A percentile compares a stretch with the other conserved stretches of the same genome.
phyloP scores from a whole-genome alignment of 2,329 filamentous ascomycete species.

The Claviceps sp. region DNA sequence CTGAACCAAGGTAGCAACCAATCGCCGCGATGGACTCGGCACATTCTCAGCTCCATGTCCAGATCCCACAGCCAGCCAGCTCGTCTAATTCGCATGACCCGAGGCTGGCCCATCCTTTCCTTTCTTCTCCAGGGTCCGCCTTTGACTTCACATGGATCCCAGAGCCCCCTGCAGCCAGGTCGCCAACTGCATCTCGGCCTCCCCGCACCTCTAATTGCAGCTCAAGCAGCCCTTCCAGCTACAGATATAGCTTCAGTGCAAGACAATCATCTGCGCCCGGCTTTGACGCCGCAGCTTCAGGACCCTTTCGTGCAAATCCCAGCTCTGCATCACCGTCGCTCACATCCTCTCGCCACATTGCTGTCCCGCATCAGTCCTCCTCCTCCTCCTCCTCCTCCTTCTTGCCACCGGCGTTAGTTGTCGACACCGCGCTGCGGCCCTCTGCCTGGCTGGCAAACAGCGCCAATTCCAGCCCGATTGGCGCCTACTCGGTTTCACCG shows the following conservation, averaged over 20 bases:
- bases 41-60: slow-evolving; percentile 2
- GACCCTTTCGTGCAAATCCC: background rate
- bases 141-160: slow-evolving; percentile 6
- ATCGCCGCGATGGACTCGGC: slow-evolving; percentile 4
- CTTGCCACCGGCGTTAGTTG: background rate
- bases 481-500: slow-evolving; percentile 5
- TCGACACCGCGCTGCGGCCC: background rate
- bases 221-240: background rate
- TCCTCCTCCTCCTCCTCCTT: background rate
- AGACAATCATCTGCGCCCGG: background rate
- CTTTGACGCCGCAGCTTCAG: background rate
- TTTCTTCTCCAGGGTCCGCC: slow-evolving; percentile 1
- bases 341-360: background rate
- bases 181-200: slow-evolving; percentile 1
- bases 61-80: slow-evolving; percentile 1
- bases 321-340: background rate
- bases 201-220: background rate
- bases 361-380: background rate
- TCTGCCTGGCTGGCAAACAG: background rate
- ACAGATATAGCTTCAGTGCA: slow-evolving; percentile 2
- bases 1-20: slow-evolving; percentile 1
- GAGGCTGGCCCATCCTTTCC: background rate
- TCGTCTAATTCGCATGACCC: background rate
- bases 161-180: background rate
- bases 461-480: slow-evolving; percentile 7